Conservation (phyloP, 2,329 filamentous ascomycete genomes). For the Aspergillus nomiae region DNA sequence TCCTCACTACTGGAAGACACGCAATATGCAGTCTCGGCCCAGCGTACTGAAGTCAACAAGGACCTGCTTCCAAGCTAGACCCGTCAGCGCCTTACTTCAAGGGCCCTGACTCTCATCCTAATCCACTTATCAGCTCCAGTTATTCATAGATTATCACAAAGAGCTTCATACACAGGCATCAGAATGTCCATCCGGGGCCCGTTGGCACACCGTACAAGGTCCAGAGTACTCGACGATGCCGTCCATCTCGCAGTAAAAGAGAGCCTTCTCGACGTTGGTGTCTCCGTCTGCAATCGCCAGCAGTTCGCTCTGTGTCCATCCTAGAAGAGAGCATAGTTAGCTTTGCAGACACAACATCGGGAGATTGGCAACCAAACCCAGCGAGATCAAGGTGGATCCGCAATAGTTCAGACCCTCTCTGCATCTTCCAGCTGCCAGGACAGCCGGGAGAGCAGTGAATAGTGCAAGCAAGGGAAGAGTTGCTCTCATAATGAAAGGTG, state of each 20-base stretch:
- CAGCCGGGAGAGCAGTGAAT: neutral
- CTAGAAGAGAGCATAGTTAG: neutral
- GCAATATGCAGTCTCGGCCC: too few species aligned
- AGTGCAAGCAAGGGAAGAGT: neutral
- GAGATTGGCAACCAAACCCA: neutral
- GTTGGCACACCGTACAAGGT: neutral
- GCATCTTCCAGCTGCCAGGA: neutral
- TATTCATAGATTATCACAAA: neutral
- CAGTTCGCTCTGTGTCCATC: neutral
- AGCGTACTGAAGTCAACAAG: too few species aligned
- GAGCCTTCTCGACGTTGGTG: neutral
- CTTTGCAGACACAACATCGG: neutral
- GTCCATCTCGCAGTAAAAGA: neutral
- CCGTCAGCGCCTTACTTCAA: too few species aligned
- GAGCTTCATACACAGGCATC: neutral
- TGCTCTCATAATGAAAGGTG: neutral
- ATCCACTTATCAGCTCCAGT: neutral
- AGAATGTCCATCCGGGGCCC: neutral
- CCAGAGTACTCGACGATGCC: neutral
- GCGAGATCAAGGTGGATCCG: neutral
- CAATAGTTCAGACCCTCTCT: slow-evolving; percentile 2
- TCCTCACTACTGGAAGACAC: too few species aligned
- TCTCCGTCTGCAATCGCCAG: neutral
- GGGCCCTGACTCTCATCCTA: neutral
- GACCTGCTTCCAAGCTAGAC: too few species aligned